These are phyloP conservation scores for Trichoderma arundinaceum DNA, from an alignment of 2,329 filamentous ascomycete genomes.

Conservation along the genomic window DNA sequence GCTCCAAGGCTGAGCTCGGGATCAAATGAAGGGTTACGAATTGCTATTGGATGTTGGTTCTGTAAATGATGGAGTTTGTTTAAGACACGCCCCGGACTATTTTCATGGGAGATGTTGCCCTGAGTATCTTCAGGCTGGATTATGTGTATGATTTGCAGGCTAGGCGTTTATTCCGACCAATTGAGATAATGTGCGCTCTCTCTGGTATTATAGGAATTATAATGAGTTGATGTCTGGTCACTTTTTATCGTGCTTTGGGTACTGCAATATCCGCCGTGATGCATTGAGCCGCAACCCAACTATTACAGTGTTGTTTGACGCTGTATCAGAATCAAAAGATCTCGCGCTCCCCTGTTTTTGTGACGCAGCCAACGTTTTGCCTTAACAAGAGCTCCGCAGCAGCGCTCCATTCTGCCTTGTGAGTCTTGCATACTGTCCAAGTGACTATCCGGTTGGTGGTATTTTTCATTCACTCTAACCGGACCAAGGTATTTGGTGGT, in stretches of 20 bases:
- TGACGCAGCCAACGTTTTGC: neutral
- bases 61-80: constrained; percentile 48
- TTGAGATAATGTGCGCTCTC: constrained; percentile 42
- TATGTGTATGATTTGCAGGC: constrained; percentile 53
- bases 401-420: too few relatives aligned
- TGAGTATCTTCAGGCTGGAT: constrained; percentile 25
- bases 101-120: constrained; percentile 37
- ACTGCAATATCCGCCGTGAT: neutral
- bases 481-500: neutral
- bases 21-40: constrained; percentile 21
- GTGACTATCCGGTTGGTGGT: neutral
- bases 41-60: constrained; percentile 40
- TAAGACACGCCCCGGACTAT: constrained; percentile 39
- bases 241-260: neutral
- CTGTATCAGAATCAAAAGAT: neutral
- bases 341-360: neutral
- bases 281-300: neutral
- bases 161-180: constrained; percentile 55
- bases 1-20: constrained; percentile 11
- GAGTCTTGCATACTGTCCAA: neutral
- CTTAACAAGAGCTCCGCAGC: neutral
- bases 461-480: neutral
- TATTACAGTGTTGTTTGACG: neutral
- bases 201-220: constrained; percentile 8
- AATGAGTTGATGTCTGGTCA: constrained; percentile 15